These are phyloP conservation scores for Cutaneotrichosporon curvatum DNA, from an alignment of 1,284 basidiomycete genomes.

Conservation along the genomic window DNA sequence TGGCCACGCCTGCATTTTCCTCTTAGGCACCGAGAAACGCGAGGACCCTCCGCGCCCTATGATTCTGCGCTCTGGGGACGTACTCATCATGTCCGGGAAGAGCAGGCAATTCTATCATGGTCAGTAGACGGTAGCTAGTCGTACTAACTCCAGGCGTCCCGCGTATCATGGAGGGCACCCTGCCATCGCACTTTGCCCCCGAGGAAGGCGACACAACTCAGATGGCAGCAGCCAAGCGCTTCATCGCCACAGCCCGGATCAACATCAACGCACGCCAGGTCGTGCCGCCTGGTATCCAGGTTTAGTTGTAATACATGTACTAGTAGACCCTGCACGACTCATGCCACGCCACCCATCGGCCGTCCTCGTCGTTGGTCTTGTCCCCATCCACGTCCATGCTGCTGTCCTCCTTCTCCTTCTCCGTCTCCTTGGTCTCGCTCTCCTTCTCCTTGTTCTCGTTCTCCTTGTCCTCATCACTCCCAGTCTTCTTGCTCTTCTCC, in stretches of 20 bases:
- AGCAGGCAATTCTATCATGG: constrained; percentile 78
- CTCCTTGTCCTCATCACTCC: background rate
- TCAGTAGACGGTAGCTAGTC: constrained; percentile 41
- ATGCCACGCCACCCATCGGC: constrained; percentile 15
- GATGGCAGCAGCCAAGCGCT: constrained; percentile 55
- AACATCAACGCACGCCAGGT: constrained; percentile 86
- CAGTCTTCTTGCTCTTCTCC: background rate
- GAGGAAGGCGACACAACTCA: constrained; percentile 23
- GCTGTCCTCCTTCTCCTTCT: background rate
- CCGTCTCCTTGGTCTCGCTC: background rate
- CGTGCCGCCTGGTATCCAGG: constrained; percentile 41
- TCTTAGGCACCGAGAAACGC: constrained; percentile 74
- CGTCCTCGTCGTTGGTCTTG: constrained; percentile 3
- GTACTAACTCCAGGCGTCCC: constrained; percentile 54
- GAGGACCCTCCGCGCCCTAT: constrained; percentile 69
- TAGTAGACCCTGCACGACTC: constrained; percentile 1
- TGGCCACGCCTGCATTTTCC: constrained; percentile 76
- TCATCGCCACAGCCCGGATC: constrained; percentile 49
- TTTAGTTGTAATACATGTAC: no score
- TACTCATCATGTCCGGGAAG: constrained; percentile 80
- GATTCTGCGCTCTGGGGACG: constrained; percentile 76
- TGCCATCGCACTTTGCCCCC: constrained; percentile 58
- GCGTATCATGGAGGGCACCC: constrained; percentile 67
- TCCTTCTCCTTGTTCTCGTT: background rate
- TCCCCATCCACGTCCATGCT: constrained; percentile 33